A percentile compares a stretch with the other conserved stretches of the same genome.
Evolutionary conservation across 2,329 filamentous ascomycete species (phyloP).

Genomic region (Alternaria viburni): DNA sequence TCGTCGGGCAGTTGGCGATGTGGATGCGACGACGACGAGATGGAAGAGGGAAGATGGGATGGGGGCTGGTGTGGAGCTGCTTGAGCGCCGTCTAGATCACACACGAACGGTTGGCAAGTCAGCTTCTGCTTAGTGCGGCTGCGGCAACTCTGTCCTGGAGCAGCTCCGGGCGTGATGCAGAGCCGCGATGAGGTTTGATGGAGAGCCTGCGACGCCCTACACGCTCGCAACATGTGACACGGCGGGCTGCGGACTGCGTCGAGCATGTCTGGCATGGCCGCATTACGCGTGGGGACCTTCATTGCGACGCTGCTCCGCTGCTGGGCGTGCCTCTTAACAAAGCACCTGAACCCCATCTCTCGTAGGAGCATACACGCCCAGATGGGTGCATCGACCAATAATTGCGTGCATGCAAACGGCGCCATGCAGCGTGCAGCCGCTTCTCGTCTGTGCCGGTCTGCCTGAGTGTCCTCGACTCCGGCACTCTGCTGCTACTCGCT

Average conservation of each 20-base stretch:
- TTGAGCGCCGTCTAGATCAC: slow-evolving; percentile 22
- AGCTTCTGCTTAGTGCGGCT: slow-evolving; percentile 36
- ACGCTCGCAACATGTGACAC: neutral
- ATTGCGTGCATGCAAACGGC: slow-evolving; percentile 12
- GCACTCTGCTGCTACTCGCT: neutral
- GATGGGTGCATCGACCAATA: slow-evolving; percentile 18
- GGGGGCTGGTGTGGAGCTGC: slow-evolving; percentile 20
- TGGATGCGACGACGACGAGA: slow-evolving; percentile 7
- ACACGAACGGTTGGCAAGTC: slow-evolving; percentile 28
- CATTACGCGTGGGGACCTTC: slow-evolving; percentile 12
- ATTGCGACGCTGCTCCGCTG: slow-evolving; percentile 12
- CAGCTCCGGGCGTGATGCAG: slow-evolving; percentile 23
- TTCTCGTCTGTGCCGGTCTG: slow-evolving; percentile 1
- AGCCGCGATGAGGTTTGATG: slow-evolving; percentile 29
- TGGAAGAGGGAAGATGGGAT: slow-evolving; percentile 15
- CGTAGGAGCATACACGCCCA: slow-evolving; percentile 21
- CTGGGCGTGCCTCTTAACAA: slow-evolving; percentile 16
- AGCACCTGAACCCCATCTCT: slow-evolving; percentile 22
- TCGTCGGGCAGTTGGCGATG: slow-evolving; percentile 16
- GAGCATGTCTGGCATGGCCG: neutral
- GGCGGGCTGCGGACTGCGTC: slow-evolving; percentile 4
- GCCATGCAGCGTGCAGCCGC: slow-evolving; percentile 16
- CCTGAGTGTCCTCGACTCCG: neutral
- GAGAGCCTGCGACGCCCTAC: slow-evolving; percentile 11
- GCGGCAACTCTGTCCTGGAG: slow-evolving; percentile 28